A percentile compares a stretch with the other conserved stretches of the same genome.
Conservation (phyloP, 1,139 yeast species). For the Protomyces macrosporus region DNA sequence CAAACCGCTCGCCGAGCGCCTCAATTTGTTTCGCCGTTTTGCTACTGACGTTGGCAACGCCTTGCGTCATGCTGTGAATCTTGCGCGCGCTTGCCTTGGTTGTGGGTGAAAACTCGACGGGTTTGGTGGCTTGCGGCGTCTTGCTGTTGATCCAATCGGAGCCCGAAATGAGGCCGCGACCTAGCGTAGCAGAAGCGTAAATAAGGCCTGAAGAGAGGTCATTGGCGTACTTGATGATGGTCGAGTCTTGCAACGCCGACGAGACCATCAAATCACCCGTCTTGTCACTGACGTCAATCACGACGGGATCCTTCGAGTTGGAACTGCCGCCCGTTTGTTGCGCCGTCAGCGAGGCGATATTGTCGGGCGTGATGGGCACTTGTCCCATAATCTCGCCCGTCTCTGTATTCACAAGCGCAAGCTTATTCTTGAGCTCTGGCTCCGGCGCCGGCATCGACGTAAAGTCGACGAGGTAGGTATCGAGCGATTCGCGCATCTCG, state of each 20-base stretch:
- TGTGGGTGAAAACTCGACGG: conserved; percentile 10
- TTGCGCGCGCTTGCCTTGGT: conserved; percentile 10
- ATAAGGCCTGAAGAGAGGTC: conserved; percentile 12
- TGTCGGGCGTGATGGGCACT: conserved; percentile 2
- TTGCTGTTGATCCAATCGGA: conserved; percentile 7
- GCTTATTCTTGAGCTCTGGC: conserved; percentile 8
- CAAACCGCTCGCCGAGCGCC: conserved; percentile 4
- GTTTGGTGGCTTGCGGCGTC: background rate
- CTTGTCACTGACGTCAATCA: conserved; percentile 3
- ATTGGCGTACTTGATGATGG: conserved; percentile 1
- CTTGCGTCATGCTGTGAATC: conserved; percentile 3
- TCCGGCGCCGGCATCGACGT: conserved; percentile 25
- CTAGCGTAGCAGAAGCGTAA: conserved; percentile 4
- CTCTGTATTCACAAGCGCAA: conserved; percentile 16
- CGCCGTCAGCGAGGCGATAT: background rate
- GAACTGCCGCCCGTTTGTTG: background rate
- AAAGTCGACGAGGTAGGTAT: conserved; percentile 14
- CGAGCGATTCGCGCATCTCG: conserved; percentile 5
- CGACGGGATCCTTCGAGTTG: conserved; percentile 13
- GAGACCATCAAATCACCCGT: conserved; percentile 6
- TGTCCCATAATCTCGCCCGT: conserved; percentile 8
- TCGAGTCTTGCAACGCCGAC: background rate
- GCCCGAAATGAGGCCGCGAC: conserved; percentile 6
- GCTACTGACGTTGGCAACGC: conserved; percentile 11
- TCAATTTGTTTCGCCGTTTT: conserved; percentile 11